phyloP scores from a whole-genome alignment of 768 basidiomycete genomes.

The Leccinum incarnatum region DNA sequence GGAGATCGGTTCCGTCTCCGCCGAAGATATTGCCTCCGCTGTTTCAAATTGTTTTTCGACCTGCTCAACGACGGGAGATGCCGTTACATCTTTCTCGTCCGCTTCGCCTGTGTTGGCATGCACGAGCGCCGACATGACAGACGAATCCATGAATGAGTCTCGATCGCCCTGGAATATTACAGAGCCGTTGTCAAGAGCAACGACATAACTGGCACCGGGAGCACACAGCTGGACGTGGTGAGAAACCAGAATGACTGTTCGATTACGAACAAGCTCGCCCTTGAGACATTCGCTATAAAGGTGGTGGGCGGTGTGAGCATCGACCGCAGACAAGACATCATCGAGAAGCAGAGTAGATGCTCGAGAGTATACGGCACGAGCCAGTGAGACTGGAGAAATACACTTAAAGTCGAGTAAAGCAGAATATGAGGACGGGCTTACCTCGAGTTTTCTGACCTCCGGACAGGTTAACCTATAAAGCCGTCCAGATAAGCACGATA shows the following conservation, averaged over 20 bases:
- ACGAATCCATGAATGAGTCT: conserved; percentile 64
- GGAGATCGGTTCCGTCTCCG: conserved; percentile 26
- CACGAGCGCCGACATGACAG: conserved; percentile 62
- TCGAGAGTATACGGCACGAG: conserved; percentile 87
- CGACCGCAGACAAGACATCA: conserved; percentile 75
- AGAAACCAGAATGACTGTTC: conserved; percentile 88
- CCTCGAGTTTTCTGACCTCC: conserved; percentile 71
- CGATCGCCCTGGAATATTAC: conserved; percentile 69
- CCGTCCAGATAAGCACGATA: neutral
- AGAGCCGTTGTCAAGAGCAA: conserved; percentile 70
- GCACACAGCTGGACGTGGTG: conserved; percentile 91
- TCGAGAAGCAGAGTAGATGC: conserved; percentile 81
- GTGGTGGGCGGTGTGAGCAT: conserved; percentile 82
- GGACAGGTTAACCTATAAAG: conserved; percentile 28
- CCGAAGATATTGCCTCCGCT: conserved; percentile 22
- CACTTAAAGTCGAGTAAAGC: neutral
- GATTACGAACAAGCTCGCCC: conserved; percentile 72
- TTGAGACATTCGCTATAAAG: conserved; percentile 76
- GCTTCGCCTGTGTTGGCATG: conserved; percentile 48
- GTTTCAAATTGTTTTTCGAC: conserved; percentile 4
- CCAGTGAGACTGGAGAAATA: conserved; percentile 53
- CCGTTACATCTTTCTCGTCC: conserved; percentile 41
- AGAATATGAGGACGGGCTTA: conserved; percentile 21
- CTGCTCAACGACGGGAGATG: conserved; percentile 9
- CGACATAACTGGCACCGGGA: conserved; percentile 76